Evolutionary conservation across 495 filamentous ascomycete species (phyloP), one percentile per base, ranked within the genome.

Genomic region (Penicillium paxilli): DNA sequence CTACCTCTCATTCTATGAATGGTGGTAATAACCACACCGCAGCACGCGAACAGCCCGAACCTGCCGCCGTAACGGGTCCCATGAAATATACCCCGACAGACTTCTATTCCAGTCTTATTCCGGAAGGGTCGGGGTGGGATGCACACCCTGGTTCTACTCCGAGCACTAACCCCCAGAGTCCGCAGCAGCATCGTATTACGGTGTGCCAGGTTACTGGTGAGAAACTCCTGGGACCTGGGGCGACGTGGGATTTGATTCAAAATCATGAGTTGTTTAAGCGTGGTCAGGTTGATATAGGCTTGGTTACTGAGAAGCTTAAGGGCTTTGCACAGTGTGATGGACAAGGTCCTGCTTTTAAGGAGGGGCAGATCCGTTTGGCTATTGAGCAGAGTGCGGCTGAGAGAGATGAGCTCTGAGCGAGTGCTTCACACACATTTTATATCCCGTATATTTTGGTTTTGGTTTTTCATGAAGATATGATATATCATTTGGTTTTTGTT

Each of bases 221-320:
- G 69, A 80, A 82, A 19, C 75, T 96, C 32, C 77, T 96, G 5
- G 89, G 88, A 26, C 86, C 90, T 1, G 84, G 85, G 28, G 89
- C 89, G 1, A 89, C 92, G 3, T 97, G 94, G 93, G 93, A 97
- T 62, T 72, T 92, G 16, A 95, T 98, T 46, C 89, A 96, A 66
- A 77, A 69, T 20, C 91, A 97, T 72, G 84, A 88, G 19, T 68
- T 94, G 21, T 96, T 87, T 62, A 85, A 88, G 64, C 76, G 79
- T 24, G 94, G 93, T 0, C 72, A 87, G n/a, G 88, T 97, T 17
- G 90, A 98, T 69, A 83, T 98, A 35, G 87, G 75, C 35, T 79
- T 86, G 62, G 87, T 98, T 33, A 86, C 83, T 57, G 86, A 91
- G 57, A 72, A 84, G 20, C 67, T 98, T 33, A 90, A 90, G 75